Evolutionary conservation across 371 early-diverging fungal species (phyloP).

Genomic region (Lichtheimia corymbifera): DNA sequence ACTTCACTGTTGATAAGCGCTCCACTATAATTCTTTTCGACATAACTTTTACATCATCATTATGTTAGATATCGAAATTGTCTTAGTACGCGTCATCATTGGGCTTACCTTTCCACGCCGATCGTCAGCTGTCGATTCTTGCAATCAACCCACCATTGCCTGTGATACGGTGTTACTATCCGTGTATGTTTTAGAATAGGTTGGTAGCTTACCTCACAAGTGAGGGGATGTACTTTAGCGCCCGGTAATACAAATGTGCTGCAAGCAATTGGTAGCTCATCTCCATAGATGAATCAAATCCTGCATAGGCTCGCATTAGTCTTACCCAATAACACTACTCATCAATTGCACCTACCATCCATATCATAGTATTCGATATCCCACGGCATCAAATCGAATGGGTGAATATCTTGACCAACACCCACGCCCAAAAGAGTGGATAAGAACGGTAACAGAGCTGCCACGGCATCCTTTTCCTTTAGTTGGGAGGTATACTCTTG

Average conservation of each 20-base stretch:
- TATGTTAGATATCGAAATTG: background rate
- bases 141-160: constrained; percentile 82
- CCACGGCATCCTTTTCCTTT: constrained; percentile 54
- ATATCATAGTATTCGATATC: constrained; percentile 66
- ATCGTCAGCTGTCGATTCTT: constrained; percentile 75
- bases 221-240: constrained; percentile 70
- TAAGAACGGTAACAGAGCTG: constrained; percentile 59
- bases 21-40: constrained; percentile 72
- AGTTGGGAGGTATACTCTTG: constrained; percentile 64
- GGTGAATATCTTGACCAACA: constrained; percentile 31
- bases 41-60: constrained; percentile 47
- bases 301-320: constrained; percentile 15
- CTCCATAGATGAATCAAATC: constrained; percentile 55
- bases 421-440: constrained; percentile 70
- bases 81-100: background rate
- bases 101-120: constrained; percentile 65
- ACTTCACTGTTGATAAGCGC: constrained; percentile 69
- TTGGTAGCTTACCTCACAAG: constrained; percentile 54
- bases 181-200: too few species aligned
- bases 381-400: constrained; percentile 78
- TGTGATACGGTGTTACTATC: constrained; percentile 6
- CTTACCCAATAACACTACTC: background rate
- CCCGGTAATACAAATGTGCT: constrained; percentile 73
- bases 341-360: constrained; percentile 38
- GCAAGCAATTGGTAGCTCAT: constrained; percentile 67